phyloP scores from a whole-genome alignment of 2,329 filamentous ascomycete genomes.

The Amauroascus niger region DNA sequence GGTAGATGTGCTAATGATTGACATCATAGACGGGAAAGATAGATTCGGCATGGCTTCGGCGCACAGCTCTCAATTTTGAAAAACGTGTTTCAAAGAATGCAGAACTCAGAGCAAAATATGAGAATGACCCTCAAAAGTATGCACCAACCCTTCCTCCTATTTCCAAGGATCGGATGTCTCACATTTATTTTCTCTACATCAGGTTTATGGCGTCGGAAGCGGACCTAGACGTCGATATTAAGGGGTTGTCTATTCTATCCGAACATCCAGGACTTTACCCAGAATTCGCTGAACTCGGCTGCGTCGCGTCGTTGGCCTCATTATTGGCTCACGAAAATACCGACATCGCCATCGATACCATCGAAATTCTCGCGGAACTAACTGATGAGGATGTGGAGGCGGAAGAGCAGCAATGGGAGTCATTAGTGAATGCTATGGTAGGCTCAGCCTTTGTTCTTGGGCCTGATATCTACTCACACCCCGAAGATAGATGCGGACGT shows the following conservation, averaged over 20 bases:
- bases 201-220: slow-evolving; percentile 73
- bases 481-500: slow-evolving; percentile 35
- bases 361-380: slow-evolving; percentile 81
- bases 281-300: slow-evolving; percentile 68
- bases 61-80: slow-evolving; percentile 73
- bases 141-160: slow-evolving; percentile 10
- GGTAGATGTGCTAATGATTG: slow-evolving; percentile 19
- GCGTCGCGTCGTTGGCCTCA: slow-evolving; percentile 62
- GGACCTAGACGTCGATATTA: slow-evolving; percentile 81
- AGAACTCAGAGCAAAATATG: slow-evolving; percentile 76
- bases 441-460: slow-evolving; percentile 2
- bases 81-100: slow-evolving; percentile 85
- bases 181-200: slow-evolving; percentile 11
- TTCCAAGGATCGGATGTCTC: slow-evolving; percentile 13
- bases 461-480: slow-evolving; percentile 6
- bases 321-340: slow-evolving; percentile 91
- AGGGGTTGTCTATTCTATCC: slow-evolving; percentile 71
- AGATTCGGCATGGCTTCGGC: slow-evolving; percentile 73
- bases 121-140: slow-evolving; percentile 64
- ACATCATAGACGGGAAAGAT: slow-evolving; percentile 56
- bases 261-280: slow-evolving; percentile 77
- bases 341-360: slow-evolving; percentile 84
- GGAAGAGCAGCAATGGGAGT: slow-evolving; percentile 69
- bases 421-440: slow-evolving; percentile 55
- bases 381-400: slow-evolving; percentile 87